Base-by-base conservation (phyloP, 78 protist genomes). In the Tieghemostelium lacteum region DNA sequence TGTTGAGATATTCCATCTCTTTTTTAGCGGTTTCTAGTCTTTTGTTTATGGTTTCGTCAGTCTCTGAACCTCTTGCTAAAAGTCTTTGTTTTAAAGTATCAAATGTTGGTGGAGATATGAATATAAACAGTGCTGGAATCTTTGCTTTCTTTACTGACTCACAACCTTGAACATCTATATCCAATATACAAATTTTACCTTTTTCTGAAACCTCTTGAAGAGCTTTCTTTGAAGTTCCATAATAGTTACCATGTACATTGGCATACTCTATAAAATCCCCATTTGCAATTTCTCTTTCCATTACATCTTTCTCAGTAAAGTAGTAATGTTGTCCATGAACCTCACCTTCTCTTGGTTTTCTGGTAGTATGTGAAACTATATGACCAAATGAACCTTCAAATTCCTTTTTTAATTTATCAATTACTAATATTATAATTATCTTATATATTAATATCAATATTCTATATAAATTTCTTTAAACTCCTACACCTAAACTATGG, bases 161-260 rank as follows among this genome's bases (percentile, higher is more conserved):
- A n/a, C 96, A 97, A 39, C 98, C 98, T 73, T 97, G 98, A 34
- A 95, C 93, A 73, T 97, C 98, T 33, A 97, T 95, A 69, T 97
- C 98, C 49, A 97, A 69, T 10, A 97, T 39, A 78, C 97, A 93
- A 33, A 93, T 78, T 85, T 75, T 58, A 3, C 96, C 95, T 22
- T 63, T 20, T 37, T 37, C 88, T 7, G 72, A n/a, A 3, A 85
- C 92, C 0, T 58, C 39, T 69, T 85, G 37, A 10, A 92, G 45
- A 20, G 96, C 93, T 7, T 75, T 75, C 85, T 86, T 78, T 62
- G 93, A 85, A 1, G 95, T 92, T 42, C 95, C 95, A 57, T 92
- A 92, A 71, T 70, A 75, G 75, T 92, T 92, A 16, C 88, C 91
- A 72, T 92, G 95, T 24, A 92, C 95, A 54, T 75, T 73, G 6